Evolutionary conservation across 2,329 filamentous ascomycete genomes (phyloP).

Genomic region (Arthrocladium fulminans): DNA sequence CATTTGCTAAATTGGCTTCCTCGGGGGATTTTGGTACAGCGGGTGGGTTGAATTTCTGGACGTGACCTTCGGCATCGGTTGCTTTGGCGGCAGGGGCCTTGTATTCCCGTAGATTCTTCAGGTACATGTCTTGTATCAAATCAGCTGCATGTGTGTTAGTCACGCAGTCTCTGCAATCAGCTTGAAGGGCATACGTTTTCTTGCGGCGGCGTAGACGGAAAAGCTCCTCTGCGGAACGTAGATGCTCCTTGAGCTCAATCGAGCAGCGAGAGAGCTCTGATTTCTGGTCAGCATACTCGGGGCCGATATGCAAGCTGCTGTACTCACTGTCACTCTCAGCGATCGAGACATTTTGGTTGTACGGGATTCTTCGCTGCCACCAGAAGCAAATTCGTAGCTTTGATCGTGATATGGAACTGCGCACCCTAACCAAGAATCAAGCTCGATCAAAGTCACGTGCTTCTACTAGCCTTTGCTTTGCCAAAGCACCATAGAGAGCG

Average conservation of each 20-base stretch:
- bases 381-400: conserved; percentile 4
- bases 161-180: background rate
- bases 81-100: conserved; percentile 78
- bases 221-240: conserved; percentile 52
- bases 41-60: conserved; percentile 76
- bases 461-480: background rate
- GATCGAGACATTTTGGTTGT: conserved; percentile 45
- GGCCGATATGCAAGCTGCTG: conserved; percentile 5
- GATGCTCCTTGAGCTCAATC: conserved; percentile 34
- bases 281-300: conserved; percentile 19
- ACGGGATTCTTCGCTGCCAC: background rate
- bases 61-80: conserved; percentile 78
- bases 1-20: conserved; percentile 84
- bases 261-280: conserved; percentile 54
- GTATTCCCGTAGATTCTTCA: conserved; percentile 92
- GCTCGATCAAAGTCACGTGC: background rate
- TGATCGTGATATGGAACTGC: conserved; percentile 1
- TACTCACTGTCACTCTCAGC: conserved; percentile 51
- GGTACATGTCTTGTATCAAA: conserved; percentile 94
- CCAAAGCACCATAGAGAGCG: too few species aligned
- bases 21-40: conserved; percentile 80
- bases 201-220: conserved; percentile 49
- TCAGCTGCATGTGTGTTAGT: conserved; percentile 56
- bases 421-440: background rate
- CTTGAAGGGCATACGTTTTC: conserved; percentile 44